These are phyloP conservation scores for Teratosphaeria viscida DNA, from an alignment of 2,329 filamentous ascomycete genomes.

Conservation along the genomic window DNA sequence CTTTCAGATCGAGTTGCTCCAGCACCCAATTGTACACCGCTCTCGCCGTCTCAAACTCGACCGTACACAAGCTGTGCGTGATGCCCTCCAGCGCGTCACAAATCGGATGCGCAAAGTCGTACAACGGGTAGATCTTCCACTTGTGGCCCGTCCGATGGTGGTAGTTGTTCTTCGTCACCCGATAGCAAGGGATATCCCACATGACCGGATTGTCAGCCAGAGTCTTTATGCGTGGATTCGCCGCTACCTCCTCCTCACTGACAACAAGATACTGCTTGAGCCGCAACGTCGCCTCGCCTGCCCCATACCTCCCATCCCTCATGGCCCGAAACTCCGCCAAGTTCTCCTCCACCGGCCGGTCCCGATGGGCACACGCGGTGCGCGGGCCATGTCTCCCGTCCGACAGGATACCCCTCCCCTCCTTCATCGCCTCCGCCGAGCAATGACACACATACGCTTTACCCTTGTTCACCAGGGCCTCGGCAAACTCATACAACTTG, in stretches of 20 bases:
- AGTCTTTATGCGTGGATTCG: constrained; percentile 20
- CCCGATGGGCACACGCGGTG: constrained; percentile 71
- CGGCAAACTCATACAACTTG: constrained; percentile 75
- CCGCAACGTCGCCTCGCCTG: constrained; percentile 70
- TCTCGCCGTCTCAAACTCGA: constrained; percentile 76
- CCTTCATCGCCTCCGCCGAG: constrained; percentile 70
- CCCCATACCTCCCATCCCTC: constrained; percentile 82
- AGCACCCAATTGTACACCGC: constrained; percentile 89
- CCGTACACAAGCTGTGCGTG: constrained; percentile 86
- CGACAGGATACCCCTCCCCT: constrained; percentile 61
- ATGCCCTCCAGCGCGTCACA: constrained; percentile 89
- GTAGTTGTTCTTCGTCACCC: constrained; percentile 61
- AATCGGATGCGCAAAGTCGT: constrained; percentile 78
- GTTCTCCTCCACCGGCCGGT: constrained; percentile 64
- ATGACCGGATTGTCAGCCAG: constrained; percentile 76
- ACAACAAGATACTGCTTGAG: constrained; percentile 80
- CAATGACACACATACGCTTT: constrained; percentile 80
- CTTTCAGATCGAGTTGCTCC: constrained; percentile 68
- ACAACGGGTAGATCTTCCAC: constrained; percentile 93
- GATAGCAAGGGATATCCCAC: constrained; percentile 92
- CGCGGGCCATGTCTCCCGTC: constrained; percentile 57
- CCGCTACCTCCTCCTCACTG: constrained; percentile 25
- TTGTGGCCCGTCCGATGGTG: constrained; percentile 71
- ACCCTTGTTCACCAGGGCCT: constrained; percentile 65
- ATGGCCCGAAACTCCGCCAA: constrained; percentile 77